phyloP scores from a whole-genome alignment of 805 yeast species.

The Pachysolen tannophilus region DNA sequence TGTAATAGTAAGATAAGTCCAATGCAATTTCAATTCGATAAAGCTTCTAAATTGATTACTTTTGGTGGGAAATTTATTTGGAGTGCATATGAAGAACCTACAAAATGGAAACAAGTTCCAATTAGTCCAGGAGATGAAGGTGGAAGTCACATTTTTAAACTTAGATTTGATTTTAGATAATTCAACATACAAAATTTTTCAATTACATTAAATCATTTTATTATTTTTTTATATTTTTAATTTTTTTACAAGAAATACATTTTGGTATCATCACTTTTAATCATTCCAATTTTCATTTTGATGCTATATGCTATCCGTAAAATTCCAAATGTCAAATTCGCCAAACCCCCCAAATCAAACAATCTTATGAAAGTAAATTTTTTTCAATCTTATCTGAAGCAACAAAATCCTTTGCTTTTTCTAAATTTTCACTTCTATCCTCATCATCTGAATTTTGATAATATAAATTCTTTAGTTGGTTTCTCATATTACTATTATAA shows the following conservation, averaged over 20 bases:
- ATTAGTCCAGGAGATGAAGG: constrained; percentile 38
- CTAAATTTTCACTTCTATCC: constrained; percentile 2
- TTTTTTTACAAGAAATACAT: too few species aligned
- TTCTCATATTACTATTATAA: constrained; percentile 5
- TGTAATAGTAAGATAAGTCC: constrained; percentile 27
- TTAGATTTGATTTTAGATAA: constrained; percentile 30
- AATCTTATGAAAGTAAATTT: not conserved
- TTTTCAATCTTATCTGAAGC: constrained; percentile 3
- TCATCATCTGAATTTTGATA: constrained; percentile 3
- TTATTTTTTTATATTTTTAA: too few species aligned
- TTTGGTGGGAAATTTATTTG: constrained; percentile 58
- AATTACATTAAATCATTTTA: too few species aligned
- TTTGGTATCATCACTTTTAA: too few species aligned
- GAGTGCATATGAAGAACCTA: constrained; percentile 44
- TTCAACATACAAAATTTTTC: too few species aligned
- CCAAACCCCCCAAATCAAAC: too few species aligned
- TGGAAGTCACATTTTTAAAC: constrained; percentile 26
- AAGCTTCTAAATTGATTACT: constrained; percentile 34
- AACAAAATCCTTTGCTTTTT: constrained; percentile 1
- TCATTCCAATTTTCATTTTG: too few species aligned
- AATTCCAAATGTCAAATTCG: too few species aligned
- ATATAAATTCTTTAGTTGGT: constrained; percentile 4
- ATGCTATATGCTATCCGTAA: too few species aligned
- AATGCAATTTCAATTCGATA: constrained; percentile 51
- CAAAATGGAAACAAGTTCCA: constrained; percentile 36